Evolutionary conservation across 306 rosid genomes (phyloP), one percentile per base, ranked within the genome.

Genomic region (Bauhinia variegata): DNA sequence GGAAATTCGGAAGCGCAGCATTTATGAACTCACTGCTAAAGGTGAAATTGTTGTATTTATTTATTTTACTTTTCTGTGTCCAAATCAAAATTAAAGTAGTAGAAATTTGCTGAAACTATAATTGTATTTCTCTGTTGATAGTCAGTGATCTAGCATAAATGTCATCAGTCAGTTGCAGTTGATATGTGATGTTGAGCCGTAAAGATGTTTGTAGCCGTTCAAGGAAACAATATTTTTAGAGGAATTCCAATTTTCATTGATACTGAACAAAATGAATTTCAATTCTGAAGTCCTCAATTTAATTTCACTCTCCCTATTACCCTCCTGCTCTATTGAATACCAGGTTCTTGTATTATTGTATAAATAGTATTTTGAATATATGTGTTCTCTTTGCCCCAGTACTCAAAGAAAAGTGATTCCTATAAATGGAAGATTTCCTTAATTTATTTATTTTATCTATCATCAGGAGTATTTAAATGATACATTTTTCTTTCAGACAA

Each of bases 1-100:
- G 79, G 85, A 78, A 78, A 65, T 65, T 67, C 77, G 60, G 48
- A 80, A 82, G 71, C 90, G 87, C 47, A 85, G 86, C 76, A 82
- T 87, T 34, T 67, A 85, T 78, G 90, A 87, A 30, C 75, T 87
- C 61, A 78, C 86, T 7, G 79, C 60, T 44, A 69, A 68, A 75
- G 95, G 90, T 87, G 71, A 82, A 50, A 47, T 17, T 68, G 16
- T 58, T 64, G 12, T 64, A 15, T 8, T 52, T 31, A 15, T 32
- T 48, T 28, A 43, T 12, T 54, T 59, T 3, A 12, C 8, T 36
- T 23, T 14, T 11, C 12, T 19, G 30, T 18, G 36, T 49, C 33
- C 12, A 18, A 39, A 17, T 37, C 51, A 13, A 5, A 14, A 8
- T 42, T 11, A 54, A 56, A 57, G 31, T 42, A 36, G 19, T 9